These are phyloP conservation scores for Mycena amicta DNA, from an alignment of 768 basidiomycete genomes.

Conservation along the genomic window DNA sequence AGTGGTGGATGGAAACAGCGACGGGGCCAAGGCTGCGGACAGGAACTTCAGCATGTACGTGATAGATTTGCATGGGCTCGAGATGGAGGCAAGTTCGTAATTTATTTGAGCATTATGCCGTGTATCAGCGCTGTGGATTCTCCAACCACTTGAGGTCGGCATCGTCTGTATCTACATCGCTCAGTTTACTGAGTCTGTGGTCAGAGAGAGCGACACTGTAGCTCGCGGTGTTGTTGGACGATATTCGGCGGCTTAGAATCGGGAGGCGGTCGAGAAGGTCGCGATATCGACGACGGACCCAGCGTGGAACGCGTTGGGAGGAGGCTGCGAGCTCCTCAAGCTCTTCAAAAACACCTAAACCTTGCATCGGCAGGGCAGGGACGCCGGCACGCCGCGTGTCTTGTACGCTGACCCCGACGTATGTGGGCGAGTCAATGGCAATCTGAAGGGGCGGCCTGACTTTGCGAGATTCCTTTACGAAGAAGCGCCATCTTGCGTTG, in stretches of 20 bases:
- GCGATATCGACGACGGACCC: conserved; percentile 59
- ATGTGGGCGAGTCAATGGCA: conserved; percentile 28
- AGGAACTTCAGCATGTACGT: conserved; percentile 84
- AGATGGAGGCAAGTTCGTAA: conserved; percentile 47
- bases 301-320: conserved; percentile 34
- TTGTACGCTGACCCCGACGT: conserved; percentile 7
- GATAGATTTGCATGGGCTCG: conserved; percentile 86
- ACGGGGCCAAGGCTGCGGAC: conserved; percentile 56
- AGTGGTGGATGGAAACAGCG: conserved; percentile 58
- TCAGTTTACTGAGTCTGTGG: background rate
- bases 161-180: background rate
- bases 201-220: conserved; percentile 36
- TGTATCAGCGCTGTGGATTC: conserved; percentile 6
- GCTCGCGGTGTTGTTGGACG: conserved; percentile 19
- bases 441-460: conserved; percentile 63
- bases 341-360: conserved; percentile 44
- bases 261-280: conserved; percentile 64
- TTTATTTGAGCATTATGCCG: conserved; percentile 14
- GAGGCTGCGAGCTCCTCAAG: conserved; percentile 46
- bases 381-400: conserved; percentile 29
- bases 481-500: conserved; percentile 74
- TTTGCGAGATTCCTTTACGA: conserved; percentile 54
- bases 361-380: conserved; percentile 45
- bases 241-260: too few species aligned
- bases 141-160: conserved; percentile 15